Conservation (phyloP, 2,329 filamentous ascomycete species). For the Triangularia verruculosa region DNA sequence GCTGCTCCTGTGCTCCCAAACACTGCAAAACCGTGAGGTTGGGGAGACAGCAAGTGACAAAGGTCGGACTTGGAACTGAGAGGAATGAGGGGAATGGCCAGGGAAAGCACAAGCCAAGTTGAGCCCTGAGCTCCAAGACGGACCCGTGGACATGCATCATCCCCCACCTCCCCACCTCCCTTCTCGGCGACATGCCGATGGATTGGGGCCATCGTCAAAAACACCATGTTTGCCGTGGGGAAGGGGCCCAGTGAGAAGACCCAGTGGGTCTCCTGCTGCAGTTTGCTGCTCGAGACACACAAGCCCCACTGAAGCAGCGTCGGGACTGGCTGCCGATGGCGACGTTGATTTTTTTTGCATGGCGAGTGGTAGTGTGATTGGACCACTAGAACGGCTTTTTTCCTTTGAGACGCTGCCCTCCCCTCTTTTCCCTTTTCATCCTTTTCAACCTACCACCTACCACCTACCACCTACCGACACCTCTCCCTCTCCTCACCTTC, state of each 20-base stretch:
- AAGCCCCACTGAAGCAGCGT: background rate
- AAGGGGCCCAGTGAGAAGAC: background rate
- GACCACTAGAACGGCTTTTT: conserved; percentile 16
- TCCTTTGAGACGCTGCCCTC: conserved; percentile 12
- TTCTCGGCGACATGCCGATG: background rate
- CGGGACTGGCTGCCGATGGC: background rate
- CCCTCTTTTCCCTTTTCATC: conserved; percentile 27
- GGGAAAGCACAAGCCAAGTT: background rate
- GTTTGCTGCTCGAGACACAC: background rate
- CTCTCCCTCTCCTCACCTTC: conserved; percentile 9
- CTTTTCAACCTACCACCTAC: conserved; percentile 15
- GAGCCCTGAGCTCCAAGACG: conserved; percentile 1
- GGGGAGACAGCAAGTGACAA: conserved; percentile 11
- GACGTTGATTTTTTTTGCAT: background rate
- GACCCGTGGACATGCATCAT: background rate
- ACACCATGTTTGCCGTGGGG: background rate
- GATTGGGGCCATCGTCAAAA: background rate
- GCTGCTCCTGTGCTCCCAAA: conserved; percentile 3
- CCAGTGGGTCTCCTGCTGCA: background rate
- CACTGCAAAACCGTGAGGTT: conserved; percentile 14
- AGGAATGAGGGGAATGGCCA: conserved; percentile 1
- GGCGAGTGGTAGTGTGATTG: conserved; percentile 5
- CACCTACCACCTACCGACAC: conserved; percentile 1
- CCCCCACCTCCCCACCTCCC: background rate
- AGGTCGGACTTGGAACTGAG: background rate